Conservation (phyloP, 768 basidiomycete species). For the Podaxis rugospora region DNA sequence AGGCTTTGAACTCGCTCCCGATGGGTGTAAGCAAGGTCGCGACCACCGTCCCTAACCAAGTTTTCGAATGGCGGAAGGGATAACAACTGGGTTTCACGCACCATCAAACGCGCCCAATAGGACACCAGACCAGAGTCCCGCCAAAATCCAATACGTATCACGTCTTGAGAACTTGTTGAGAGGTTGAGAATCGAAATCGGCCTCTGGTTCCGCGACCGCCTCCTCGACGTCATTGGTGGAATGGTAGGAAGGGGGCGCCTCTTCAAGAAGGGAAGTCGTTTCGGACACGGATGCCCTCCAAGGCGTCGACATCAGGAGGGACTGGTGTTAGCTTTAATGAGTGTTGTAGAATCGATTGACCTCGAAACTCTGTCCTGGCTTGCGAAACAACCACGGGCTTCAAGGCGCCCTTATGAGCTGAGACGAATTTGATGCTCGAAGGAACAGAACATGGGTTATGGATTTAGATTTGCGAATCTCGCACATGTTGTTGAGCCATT, state of each 20-base stretch:
- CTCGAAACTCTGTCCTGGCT: slow-evolving; percentile 15
- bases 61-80: slow-evolving; percentile 10
- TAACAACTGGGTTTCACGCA: slow-evolving; percentile 26
- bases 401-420: slow-evolving; percentile 16
- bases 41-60: slow-evolving; percentile 68
- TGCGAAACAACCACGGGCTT: slow-evolving; percentile 11
- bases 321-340: slow-evolving; percentile 8
- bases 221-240: slow-evolving; percentile 37
- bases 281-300: slow-evolving; percentile 41
- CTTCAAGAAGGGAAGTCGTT: slow-evolving; percentile 54
- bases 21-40: slow-evolving; percentile 83
- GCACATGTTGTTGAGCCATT: slow-evolving; percentile 27
- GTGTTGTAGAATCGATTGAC: background rate
- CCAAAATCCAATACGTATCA: slow-evolving; percentile 69
- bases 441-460: slow-evolving; percentile 31
- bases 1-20: slow-evolving; percentile 79
- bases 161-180: slow-evolving; percentile 43
- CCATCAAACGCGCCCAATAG: slow-evolving; percentile 85
- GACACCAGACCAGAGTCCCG: slow-evolving; percentile 78
- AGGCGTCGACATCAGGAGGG: slow-evolving; percentile 11
- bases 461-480: slow-evolving; percentile 33
- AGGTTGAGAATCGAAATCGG: slow-evolving; percentile 22
- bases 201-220: slow-evolving; percentile 24
- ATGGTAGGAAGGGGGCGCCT: slow-evolving; percentile 43
- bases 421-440: slow-evolving; percentile 18